Percentiles rank a stretch among this genome's conserved stretches.
Evolutionary conservation across 805 yeast genomes (phyloP).

Genomic region (Tetrapisispora nanseiensis): DNA sequence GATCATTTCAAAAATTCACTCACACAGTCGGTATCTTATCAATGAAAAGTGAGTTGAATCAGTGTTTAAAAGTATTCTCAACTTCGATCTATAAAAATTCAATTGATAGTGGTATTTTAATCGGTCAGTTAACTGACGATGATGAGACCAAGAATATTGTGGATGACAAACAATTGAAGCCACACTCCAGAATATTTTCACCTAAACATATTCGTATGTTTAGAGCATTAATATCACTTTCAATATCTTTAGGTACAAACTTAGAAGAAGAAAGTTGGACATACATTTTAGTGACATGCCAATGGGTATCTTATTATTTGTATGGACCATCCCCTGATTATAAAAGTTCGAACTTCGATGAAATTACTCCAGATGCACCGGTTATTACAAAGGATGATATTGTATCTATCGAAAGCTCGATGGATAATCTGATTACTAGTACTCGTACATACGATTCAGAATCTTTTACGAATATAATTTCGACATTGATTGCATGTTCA

Average conservation of each 20-base stretch:
- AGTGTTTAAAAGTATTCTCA: constrained; percentile 40
- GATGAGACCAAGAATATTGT: neutral
- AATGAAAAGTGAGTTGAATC: constrained; percentile 46
- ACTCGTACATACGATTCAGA: constrained; percentile 43
- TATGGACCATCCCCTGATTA: constrained; percentile 46
- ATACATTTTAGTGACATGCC: constrained; percentile 50
- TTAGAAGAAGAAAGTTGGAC: constrained; percentile 56
- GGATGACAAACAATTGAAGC: constrained; percentile 5
- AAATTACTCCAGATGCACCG: constrained; percentile 36
- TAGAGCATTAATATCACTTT: constrained; percentile 68
- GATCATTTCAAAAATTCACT: constrained; percentile 71
- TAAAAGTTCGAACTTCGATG: constrained; percentile 26
- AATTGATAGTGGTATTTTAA: constrained; percentile 28
- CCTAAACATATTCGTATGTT: constrained; percentile 66
- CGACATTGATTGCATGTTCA: constrained; percentile 39
- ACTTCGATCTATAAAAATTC: constrained; percentile 26
- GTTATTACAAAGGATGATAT: constrained; percentile 38
- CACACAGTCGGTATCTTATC: constrained; percentile 77
- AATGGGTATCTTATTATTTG: constrained; percentile 68
- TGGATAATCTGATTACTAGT: constrained; percentile 53
- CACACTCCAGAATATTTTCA: constrained; percentile 40
- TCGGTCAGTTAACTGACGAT: constrained; percentile 5
- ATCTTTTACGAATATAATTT: constrained; percentile 41
- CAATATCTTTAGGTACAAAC: constrained; percentile 71
- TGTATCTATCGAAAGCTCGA: constrained; percentile 43